Conservation (phyloP, 495 filamentous ascomycete species). For the Penicillium arizonense region DNA sequence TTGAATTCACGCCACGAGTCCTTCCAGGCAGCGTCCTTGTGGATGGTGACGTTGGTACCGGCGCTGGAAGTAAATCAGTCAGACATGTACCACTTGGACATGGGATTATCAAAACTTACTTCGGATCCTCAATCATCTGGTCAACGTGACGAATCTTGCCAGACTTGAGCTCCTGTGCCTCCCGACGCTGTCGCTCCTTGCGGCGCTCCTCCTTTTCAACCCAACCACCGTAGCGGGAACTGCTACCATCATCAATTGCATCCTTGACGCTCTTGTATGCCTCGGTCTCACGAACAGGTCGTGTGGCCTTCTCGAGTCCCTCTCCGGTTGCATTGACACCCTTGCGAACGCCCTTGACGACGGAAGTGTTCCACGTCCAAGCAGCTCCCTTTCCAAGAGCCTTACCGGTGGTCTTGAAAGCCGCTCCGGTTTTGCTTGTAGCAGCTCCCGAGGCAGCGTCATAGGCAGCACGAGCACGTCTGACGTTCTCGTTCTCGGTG, state of each 20-base stretch:
- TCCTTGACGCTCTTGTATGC: constrained; percentile 93
- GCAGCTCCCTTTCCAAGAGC: constrained; percentile 84
- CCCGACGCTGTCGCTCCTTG: constrained; percentile 69
- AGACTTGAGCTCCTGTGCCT: constrained; percentile 58
- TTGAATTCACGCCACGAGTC: constrained; percentile 92
- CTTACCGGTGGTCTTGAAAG: constrained; percentile 78
- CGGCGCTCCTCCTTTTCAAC: constrained; percentile 90
- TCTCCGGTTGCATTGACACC: constrained; percentile 81
- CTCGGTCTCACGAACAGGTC: constrained; percentile 89
- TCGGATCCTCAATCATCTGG: constrained; percentile 72
- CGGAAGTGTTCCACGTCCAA: constrained; percentile 95
- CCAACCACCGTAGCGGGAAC: constrained; percentile 94
- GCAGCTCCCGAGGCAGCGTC: constrained; percentile 76
- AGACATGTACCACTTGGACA: constrained; percentile 8
- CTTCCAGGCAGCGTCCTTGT: constrained; percentile 96
- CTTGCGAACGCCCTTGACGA: constrained; percentile 88
- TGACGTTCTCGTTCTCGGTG: constrained; percentile 90
- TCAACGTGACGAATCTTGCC: constrained; percentile 47
- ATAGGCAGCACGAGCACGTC: constrained; percentile 81
- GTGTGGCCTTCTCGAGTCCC: constrained; percentile 86
- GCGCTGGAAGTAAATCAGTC: constrained; percentile 56
- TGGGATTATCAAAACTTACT: constrained; percentile 57
- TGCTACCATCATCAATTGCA: constrained; percentile 95
- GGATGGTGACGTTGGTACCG: constrained; percentile 88
- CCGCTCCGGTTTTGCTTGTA: constrained; percentile 68